Evolutionary conservation across 2,329 filamentous ascomycete genomes (phyloP).

Genomic region (Pseudopyrenochaeta lycopersici): DNA sequence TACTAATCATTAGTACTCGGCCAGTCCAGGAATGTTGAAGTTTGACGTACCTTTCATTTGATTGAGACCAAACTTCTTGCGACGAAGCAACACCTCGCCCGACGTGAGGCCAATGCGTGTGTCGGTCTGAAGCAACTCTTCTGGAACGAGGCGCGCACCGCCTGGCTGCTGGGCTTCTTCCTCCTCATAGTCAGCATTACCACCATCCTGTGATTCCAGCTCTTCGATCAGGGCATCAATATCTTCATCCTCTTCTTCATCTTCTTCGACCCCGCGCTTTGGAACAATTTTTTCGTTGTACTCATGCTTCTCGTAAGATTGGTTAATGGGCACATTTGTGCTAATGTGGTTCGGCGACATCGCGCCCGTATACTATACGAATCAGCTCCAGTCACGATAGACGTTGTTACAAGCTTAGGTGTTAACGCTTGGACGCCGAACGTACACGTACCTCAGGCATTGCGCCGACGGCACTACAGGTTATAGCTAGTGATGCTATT

Average conservation of each 20-base stretch:
- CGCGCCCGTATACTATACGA: not conserved
- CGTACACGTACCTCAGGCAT: not conserved
- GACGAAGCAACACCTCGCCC: slow-evolving; percentile 68
- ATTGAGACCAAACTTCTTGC: slow-evolving; percentile 82
- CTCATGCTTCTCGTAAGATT: slow-evolving; percentile 2
- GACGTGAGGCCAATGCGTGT: slow-evolving; percentile 76
- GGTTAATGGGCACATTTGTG: not conserved
- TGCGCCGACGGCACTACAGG: not conserved
- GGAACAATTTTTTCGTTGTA: slow-evolving; percentile 10
- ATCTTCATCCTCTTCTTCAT: slow-evolving; percentile 81
- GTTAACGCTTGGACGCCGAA: not conserved
- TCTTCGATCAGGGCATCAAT: slow-evolving; percentile 89
- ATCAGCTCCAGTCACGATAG: not conserved
- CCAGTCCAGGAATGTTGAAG: not conserved
- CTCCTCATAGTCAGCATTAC: slow-evolving; percentile 71
- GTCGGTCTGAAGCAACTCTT: slow-evolving; percentile 81
- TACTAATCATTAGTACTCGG: slow-evolving; percentile 23
- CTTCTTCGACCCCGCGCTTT: slow-evolving; percentile 51
- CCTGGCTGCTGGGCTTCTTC: slow-evolving; percentile 62
- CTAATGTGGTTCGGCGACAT: not conserved
- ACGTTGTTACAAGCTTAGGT: not conserved
- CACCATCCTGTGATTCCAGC: slow-evolving; percentile 82
- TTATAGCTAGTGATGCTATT: not conserved
- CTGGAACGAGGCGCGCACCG: slow-evolving; percentile 69
- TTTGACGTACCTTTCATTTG: slow-evolving; percentile 72